Base-by-base conservation (phyloP, 768 basidiomycete genomes). In the Pulveroboletus sp. region DNA sequence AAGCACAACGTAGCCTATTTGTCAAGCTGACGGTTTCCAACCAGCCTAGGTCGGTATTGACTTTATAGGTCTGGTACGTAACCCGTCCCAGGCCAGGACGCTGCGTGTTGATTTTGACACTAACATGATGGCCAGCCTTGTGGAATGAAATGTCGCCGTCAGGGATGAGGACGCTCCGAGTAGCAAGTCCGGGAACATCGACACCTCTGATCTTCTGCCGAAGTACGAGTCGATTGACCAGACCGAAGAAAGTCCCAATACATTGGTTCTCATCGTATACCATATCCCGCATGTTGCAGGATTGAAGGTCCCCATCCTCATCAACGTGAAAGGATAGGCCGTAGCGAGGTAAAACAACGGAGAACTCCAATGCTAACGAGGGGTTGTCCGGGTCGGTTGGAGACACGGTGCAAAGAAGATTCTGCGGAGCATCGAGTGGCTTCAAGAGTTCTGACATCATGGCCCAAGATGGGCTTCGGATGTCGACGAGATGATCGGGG, bases 161-260 rank as follows among this genome's bases (percentile, higher is more conserved):
- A 1, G 77, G 78, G 38, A 78, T 61, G 33, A 78, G 57, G 29
- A 75, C 65, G 3, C 36, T 40, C 11, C 52, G 42, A 3, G 50
- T 45, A 1, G 21, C 19, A n/a, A 41, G 27, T 1, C 50, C 49
- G 2, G 1, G 14, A 34, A 13, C 40, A 5, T 34, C 33, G 20
- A 27, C 10, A 0, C 43, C 57, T 21, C n/a, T 39, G 19, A n/a
- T 1, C 17, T 55, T 63, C 40, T 56, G 59, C 19, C 73, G 65
- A 33, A 78, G 66, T 2, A 79, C 64, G 13, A 77, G 71, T 29
- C 61, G 68, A 27, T 62, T 69, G 34, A 41, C 33, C 27, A 80
- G 53, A 9, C 78, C 79, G 37, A 76, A 67, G 52, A 81, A 58
- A 0, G 75, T 72, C 1, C 75, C 75, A 2, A 61, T 57, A 0